Evolutionary conservation across 805 yeast genomes (phyloP), one percentile per base, ranked within the genome.

Genomic region (Candida sithepensis): DNA sequence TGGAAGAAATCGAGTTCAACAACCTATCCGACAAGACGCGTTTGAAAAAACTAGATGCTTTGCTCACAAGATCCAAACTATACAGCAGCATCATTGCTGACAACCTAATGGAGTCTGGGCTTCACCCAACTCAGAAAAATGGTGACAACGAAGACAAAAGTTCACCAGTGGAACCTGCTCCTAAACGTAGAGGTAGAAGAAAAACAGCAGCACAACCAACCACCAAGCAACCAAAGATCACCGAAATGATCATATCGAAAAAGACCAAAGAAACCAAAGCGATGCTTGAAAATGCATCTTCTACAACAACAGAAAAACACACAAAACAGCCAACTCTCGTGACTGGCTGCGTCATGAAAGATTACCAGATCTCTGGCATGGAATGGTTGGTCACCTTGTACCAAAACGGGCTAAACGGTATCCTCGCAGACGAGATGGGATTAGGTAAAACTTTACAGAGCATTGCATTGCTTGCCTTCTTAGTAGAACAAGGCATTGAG

Each of bases 351-450:
- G 59, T 60, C 0, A 71, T 92, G 74, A 88, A 89, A 59, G 85
- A 82, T 24, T 90, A 94, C 61, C 99, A 92, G 66, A 64, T 88
- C 18, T 90, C 86, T 47, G 99, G 98, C 1, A 75, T 92, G 47
- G 90, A 88, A 53, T 92, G 98, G 98, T 69, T 94, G 38, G 77
- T 84, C 13, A 85, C 96, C 0, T 68, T 92, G 22, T 94, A 86
- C 63, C 96, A 91, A 61, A 94, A 92, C 65, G 99, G 98, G 0
- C 71, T 92, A 24, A 92, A 92, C 64, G 99, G 98, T 2, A 91
- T 94, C 32, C 69, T 94, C 19, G 98, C 98, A 0, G 98, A 94
- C 68, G 98, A 92, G 65, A 92, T 92, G 99, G 98, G 98, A 0
- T 70, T 92, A 22, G 99, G 99, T 1, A 92, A 92, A 63, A 94